These are phyloP conservation scores for Boletus rubroflammeus DNA, from an alignment of 768 basidiomycete species.

Conservation along the genomic window DNA sequence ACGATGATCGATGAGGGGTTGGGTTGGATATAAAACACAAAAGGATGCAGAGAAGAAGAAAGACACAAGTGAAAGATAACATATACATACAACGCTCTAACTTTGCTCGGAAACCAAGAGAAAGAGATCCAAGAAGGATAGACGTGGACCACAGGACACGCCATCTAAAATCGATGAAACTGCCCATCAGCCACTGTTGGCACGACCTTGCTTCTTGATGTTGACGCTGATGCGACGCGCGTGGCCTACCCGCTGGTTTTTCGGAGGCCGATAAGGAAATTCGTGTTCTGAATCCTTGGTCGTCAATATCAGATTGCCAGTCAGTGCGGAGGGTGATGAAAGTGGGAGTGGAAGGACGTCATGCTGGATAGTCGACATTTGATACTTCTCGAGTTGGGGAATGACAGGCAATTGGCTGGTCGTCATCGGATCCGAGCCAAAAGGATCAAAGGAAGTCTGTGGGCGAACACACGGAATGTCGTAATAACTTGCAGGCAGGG, in stretches of 20 bases:
- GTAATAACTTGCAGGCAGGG: conserved; percentile 2
- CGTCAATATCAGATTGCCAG: background rate
- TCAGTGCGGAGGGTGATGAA: background rate
- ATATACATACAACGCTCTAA: conserved; percentile 1
- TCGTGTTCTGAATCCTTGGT: conserved; percentile 9
- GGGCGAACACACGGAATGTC: background rate
- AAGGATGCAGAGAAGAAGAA: background rate
- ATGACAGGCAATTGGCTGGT: conserved; percentile 12
- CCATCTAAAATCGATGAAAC: background rate
- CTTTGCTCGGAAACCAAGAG: background rate
- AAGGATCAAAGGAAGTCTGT: conserved; percentile 19
- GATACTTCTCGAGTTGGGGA: conserved; percentile 5
- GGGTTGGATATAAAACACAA: background rate
- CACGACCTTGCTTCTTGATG: conserved; percentile 27
- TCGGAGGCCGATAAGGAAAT: conserved; percentile 34
- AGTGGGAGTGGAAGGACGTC: background rate
- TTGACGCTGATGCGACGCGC: conserved; percentile 39
- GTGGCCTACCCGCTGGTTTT: conserved; percentile 34
- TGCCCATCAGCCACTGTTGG: conserved; percentile 9
- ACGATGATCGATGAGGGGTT: background rate
- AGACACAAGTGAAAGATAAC: background rate
- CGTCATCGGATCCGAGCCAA: conserved; percentile 15
- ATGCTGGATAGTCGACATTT: background rate
- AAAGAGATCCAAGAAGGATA: background rate
- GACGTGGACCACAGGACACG: background rate